Percentiles rank a stretch among this genome's conserved stretches.
phyloP scores from a whole-genome alignment of 2,329 filamentous ascomycete genomes.

The Ilyonectria destructans region DNA sequence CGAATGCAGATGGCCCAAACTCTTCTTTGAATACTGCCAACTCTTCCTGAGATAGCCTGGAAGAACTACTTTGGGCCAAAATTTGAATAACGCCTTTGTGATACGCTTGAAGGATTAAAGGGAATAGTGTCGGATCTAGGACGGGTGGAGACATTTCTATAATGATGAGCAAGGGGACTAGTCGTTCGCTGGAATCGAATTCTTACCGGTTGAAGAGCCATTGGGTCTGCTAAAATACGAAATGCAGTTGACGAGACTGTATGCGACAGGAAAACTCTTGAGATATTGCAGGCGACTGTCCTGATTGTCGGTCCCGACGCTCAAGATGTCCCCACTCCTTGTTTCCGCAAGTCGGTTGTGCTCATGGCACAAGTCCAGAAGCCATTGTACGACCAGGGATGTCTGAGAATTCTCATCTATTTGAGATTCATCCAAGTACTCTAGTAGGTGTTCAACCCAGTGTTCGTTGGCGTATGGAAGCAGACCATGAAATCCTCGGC shows the following conservation, averaged over 20 bases:
- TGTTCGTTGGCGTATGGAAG: slow-evolving; percentile 9
- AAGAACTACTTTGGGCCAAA: neutral
- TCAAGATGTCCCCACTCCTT: neutral
- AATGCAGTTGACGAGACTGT: neutral
- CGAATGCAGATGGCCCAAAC: slow-evolving; percentile 10
- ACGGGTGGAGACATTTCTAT: neutral
- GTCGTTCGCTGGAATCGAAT: too few relatives aligned
- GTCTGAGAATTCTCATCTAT: too few relatives aligned
- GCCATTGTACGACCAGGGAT: neutral
- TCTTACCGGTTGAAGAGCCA: neutral
- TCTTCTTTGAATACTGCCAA: slow-evolving; percentile 8
- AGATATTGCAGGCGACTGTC: neutral
- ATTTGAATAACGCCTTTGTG: neutral
- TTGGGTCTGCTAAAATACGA: neutral
- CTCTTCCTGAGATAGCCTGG: neutral
- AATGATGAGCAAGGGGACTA: too few relatives aligned
- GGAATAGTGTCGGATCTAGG: neutral
- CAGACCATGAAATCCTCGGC: slow-evolving; percentile 6
- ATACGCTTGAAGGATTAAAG: neutral
- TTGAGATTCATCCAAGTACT: neutral
- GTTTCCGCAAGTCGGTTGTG: neutral
- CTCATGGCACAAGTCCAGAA: neutral
- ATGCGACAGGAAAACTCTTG: neutral
- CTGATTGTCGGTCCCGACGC: neutral
- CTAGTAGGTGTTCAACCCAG: slow-evolving; percentile 1